Conservation (phyloP, 805 yeast genomes). For the Cyberlindnera suaveolens region DNA sequence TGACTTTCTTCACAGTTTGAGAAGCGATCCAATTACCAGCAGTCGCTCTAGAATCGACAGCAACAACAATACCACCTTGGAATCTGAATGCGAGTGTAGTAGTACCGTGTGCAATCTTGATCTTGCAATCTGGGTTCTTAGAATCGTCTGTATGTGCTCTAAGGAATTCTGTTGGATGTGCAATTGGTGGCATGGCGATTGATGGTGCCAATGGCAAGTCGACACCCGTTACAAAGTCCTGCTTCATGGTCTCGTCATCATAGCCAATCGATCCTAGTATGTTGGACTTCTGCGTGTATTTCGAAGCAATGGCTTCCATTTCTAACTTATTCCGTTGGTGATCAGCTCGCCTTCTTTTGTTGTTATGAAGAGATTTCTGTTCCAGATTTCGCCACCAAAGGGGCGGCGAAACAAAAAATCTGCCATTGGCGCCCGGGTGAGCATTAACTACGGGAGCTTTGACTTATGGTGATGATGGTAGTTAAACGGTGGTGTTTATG, state of each 20-base stretch:
- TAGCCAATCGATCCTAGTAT: conserved; percentile 14
- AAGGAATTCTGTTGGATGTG: conserved; percentile 85
- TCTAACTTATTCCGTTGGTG: neutral
- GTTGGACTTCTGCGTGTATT: conserved; percentile 16
- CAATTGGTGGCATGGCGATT: conserved; percentile 72
- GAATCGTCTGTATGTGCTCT: conserved; percentile 98
- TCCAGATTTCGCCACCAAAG: neutral
- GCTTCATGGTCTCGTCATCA: conserved; percentile 25
- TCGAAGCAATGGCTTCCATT: conserved; percentile 22
- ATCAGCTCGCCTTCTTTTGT: neutral
- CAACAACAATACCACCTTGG: conserved; percentile 91
- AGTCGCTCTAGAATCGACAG: conserved; percentile 97
- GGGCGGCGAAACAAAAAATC: too few species aligned
- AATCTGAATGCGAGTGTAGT: conserved; percentile 95
- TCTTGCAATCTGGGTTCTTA: conserved; percentile 85
- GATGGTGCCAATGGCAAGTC: conserved; percentile 43
- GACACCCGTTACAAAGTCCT: conserved; percentile 30
- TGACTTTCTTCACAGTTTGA: conserved; percentile 95
- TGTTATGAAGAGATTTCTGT: neutral
- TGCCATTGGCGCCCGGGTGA: too few species aligned
- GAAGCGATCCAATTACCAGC: conserved; percentile 98
- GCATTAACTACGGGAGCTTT: too few species aligned
- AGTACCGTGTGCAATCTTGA: conserved; percentile 98
- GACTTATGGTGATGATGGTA: too few species aligned
- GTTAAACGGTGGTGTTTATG: neutral